Conservation (phyloP, 768 basidiomycete species). For the Melanogaster broomeanus region DNA sequence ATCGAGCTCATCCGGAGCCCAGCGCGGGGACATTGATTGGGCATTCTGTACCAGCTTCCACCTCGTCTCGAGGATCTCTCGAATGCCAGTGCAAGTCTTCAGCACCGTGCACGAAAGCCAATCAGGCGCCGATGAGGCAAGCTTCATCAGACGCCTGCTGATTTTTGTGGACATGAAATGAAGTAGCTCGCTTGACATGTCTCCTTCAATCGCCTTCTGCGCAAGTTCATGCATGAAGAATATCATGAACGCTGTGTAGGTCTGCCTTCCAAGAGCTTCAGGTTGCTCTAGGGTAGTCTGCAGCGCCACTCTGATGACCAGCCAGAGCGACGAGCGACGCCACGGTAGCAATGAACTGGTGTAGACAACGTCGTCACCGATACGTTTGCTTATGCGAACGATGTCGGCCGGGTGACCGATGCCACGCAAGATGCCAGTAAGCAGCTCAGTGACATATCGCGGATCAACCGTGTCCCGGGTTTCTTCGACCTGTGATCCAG, state of each 20-base stretch:
- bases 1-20: conserved; percentile 23
- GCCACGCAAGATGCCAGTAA: conserved; percentile 22
- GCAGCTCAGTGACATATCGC: conserved; percentile 23
- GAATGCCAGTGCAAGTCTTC: conserved; percentile 24
- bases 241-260: conserved; percentile 50
- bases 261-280: conserved; percentile 6
- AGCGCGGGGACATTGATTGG: conserved; percentile 23
- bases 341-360: conserved; percentile 26
- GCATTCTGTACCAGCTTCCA: conserved; percentile 32
- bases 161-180: conserved; percentile 23
- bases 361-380: no score
- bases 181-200: conserved; percentile 23
- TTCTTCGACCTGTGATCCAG: no score
- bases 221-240: conserved; percentile 37
- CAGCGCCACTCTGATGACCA: conserved; percentile 29
- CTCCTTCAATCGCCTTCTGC: conserved; percentile 7
- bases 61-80: conserved; percentile 26
- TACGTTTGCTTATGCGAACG: no score
- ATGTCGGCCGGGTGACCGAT: no score
- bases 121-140: conserved; percentile 11
- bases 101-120: conserved; percentile 42
- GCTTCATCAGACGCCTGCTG: no score
- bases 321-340: conserved; percentile 36
- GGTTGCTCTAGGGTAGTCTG: conserved; percentile 22
- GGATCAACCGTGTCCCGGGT: no score